A percentile compares a stretch with the other conserved stretches of the same genome.
phyloP scores from a whole-genome alignment of 805 yeast genomes.

The Candida nemodendra region DNA sequence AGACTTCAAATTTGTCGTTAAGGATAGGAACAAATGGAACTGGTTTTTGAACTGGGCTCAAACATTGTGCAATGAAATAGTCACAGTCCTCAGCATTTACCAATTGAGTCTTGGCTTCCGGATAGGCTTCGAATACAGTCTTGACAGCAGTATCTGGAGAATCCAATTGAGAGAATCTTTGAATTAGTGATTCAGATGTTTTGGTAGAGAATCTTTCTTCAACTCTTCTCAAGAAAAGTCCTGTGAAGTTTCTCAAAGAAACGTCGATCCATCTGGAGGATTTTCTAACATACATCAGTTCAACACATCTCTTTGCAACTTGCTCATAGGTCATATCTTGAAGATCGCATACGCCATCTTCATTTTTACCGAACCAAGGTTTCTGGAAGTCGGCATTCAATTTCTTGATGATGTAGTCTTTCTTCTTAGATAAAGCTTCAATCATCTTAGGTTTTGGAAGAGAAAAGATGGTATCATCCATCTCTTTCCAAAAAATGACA shows the following conservation, averaged over 20 bases:
- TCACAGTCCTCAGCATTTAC: constrained; percentile 95
- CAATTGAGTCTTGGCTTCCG: constrained; percentile 75
- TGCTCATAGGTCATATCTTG: constrained; percentile 95
- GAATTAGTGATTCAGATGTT: constrained; percentile 65
- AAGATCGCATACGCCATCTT: constrained; percentile 79
- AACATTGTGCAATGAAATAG: constrained; percentile 79
- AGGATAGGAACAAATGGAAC: constrained; percentile 96
- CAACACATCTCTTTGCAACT: constrained; percentile 83
- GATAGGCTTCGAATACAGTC: constrained; percentile 63
- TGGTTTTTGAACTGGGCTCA: constrained; percentile 88
- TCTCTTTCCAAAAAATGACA: constrained; percentile 94
- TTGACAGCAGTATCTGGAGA: constrained; percentile 62
- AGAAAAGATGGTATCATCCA: constrained; percentile 89
- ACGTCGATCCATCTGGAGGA: constrained; percentile 85
- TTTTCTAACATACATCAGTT: constrained; percentile 79
- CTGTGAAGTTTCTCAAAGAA: constrained; percentile 81
- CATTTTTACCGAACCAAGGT: constrained; percentile 91
- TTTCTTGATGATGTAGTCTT: constrained; percentile 77
- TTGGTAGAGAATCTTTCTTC: constrained; percentile 88
- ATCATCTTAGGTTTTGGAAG: constrained; percentile 86
- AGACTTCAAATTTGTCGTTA: constrained; percentile 91
- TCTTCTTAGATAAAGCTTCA: constrained; percentile 79
- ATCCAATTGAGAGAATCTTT: constrained; percentile 66
- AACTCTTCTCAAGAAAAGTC: constrained; percentile 84
- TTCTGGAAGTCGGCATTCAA: constrained; percentile 95